Evolutionary conservation across 176 grass and related monocot species (phyloP), one percentile per base, ranked within the genome.

Genomic region (Pharus latifolius): DNA sequence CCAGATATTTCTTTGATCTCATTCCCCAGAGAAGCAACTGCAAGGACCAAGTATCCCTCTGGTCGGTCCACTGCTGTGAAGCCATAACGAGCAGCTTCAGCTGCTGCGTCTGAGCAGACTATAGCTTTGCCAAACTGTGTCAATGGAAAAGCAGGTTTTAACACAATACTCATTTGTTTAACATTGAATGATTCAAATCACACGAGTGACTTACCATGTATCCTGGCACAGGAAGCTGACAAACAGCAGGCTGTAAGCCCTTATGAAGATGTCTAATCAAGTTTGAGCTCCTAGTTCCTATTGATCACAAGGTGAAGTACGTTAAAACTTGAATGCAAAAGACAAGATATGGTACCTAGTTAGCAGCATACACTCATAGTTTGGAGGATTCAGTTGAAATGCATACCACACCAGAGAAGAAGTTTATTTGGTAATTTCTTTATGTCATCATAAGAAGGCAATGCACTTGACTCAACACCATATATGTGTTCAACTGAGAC

Each of bases 381-480:
- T 35, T 3, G 1, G 35, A 44, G 40, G 34, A 28, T 3, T 6
- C 9, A 43, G 9, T 2, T 56, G 6, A 38, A 2, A 33, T 20
- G 57, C 94, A 3, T 85, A 93, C 84, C 94, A 92, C 89, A 93
- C 89, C 89, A 98, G 13, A 90, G 81, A 22, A 97, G 86, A 55
- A 90, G 40, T 75, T 98, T 98, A 54, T 98, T 92, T 2, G 86
- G 87, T 11, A 85, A 50, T 11, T 83, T 83, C 78, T 83, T 88
- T 13, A 98, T 79, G 20, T 93, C 73, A 31, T 73, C 49, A 16
- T 90, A 92, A 18, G 85, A 84, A 79, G 89, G 78, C 14, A 77
- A 71, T 8, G 70, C 84, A 30, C 59, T 78, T 1, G 86, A 81
- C 13, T 98, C 78, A 0, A 98, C 72, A 4, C 76, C 70, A 53